phyloP scores from a whole-genome alignment of 768 basidiomycete genomes.

The Suillus ampliporus region DNA sequence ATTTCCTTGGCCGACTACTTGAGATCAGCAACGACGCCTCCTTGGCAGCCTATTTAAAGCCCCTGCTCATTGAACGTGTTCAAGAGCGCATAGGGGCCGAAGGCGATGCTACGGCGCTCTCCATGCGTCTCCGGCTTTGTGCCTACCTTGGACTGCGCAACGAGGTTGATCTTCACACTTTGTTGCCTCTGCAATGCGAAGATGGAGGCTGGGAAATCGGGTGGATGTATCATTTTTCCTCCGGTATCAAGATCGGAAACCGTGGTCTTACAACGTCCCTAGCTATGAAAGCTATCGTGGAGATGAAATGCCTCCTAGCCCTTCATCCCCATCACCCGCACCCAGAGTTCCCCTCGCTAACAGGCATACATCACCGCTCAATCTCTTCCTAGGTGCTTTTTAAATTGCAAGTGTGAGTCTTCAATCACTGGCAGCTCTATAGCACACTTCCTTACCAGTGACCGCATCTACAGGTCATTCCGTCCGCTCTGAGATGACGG shows the following conservation, averaged over 20 bases:
- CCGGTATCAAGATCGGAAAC: conserved; percentile 56
- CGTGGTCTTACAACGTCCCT: conserved; percentile 59
- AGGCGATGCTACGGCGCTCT: conserved; percentile 59
- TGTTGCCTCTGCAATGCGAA: conserved; percentile 54
- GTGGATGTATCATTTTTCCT: conserved; percentile 62
- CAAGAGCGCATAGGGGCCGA: conserved; percentile 54
- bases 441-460: background rate
- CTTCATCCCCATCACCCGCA: background rate
- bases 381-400: background rate
- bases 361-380: background rate
- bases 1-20: conserved; percentile 54
- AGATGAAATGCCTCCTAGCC: background rate
- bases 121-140: conserved; percentile 58
- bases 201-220: conserved; percentile 63
- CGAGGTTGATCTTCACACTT: conserved; percentile 48
- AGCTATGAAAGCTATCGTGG: conserved; percentile 54
- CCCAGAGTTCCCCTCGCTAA: background rate
- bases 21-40: conserved; percentile 34
- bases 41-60: conserved; percentile 43
- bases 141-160: conserved; percentile 46
- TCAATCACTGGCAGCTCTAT: background rate
- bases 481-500: background rate
- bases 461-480: background rate
- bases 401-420: background rate
- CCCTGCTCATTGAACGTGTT: conserved; percentile 50